Base-by-base conservation (phyloP, 129 eudicot species). In the Tagetes erecta region DNA sequence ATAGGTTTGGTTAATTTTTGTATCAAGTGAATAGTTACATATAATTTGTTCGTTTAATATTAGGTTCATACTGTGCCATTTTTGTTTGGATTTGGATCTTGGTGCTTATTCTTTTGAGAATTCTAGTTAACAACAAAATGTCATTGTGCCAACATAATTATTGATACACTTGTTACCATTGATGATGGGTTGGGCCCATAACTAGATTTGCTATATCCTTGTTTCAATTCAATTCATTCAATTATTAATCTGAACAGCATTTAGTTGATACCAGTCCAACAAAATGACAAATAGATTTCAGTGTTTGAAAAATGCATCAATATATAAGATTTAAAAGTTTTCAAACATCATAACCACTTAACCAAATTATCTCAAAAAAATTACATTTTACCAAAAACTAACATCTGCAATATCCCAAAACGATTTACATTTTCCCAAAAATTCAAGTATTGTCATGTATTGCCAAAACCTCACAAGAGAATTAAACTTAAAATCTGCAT, bases 371-470 rank as follows among this genome's bases (percentile, higher is more conserved):
- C 27, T 20, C 27, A 20, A 20, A 20, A 20, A 20, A 20, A 20
- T 20, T 20, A 20, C 27, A 20, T 20, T 20, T 20, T 20, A 20
- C 27, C 27, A 20, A 20, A 20, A 20, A 20, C 27, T 20, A 20
- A 20, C 27, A 20, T 20, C 27, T 20, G 27, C 64, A 60, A 55
- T 45, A 47, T 52, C 74, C 68, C 65, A 50, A 72, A 47, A 76
- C 31, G 82, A 80, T 80, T 76, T 68, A 77, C 75, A 80, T 37
- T 40, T 60, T 50, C 59, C 80, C 74, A 73, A 36, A 68, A 73
- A 64, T 52, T 63, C 38, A 47, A 77, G 47, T 66, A 80, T 70
- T 49, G 42, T 35, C 47, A 45, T 64, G 58, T 30, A 30, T 41
- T 12, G 39, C 55, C 39, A 35, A 73, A 79, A 55, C 53, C 83